Evolutionary conservation across 2,329 filamentous ascomycete genomes (phyloP).

Genomic region (Trichoderma sp.): DNA sequence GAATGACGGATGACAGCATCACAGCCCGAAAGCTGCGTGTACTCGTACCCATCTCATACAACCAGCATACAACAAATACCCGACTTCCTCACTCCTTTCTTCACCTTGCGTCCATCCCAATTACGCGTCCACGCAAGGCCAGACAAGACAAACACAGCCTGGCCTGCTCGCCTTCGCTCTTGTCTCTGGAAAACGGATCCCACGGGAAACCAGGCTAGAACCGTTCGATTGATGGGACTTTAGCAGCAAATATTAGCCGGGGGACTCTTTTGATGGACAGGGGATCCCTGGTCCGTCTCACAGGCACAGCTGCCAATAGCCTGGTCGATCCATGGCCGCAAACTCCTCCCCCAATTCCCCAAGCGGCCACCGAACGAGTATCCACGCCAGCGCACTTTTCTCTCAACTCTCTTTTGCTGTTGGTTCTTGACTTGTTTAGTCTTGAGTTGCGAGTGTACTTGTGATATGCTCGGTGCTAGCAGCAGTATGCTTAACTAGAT

Average conservation of each 20-base stretch:
- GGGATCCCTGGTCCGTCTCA: neutral
- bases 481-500: neutral
- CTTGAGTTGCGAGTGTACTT: neutral
- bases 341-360: neutral
- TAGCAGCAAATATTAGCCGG: neutral
- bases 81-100: neutral
- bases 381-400: neutral
- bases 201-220: neutral
- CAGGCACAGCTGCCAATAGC: neutral
- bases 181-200: neutral
- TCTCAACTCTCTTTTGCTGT: neutral
- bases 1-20: neutral
- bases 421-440: neutral
- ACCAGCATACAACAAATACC: neutral
- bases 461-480: neutral
- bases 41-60: neutral
- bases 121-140: neutral
- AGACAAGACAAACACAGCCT: neutral
- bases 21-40: neutral
- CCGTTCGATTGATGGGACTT: neutral
- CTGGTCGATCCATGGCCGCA: neutral
- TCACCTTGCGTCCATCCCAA: neutral
- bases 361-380: neutral
- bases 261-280: neutral
- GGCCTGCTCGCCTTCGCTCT: neutral